phyloP scores from a whole-genome alignment of 1,284 basidiomycete species.

The Ceratobasidium sp. region DNA sequence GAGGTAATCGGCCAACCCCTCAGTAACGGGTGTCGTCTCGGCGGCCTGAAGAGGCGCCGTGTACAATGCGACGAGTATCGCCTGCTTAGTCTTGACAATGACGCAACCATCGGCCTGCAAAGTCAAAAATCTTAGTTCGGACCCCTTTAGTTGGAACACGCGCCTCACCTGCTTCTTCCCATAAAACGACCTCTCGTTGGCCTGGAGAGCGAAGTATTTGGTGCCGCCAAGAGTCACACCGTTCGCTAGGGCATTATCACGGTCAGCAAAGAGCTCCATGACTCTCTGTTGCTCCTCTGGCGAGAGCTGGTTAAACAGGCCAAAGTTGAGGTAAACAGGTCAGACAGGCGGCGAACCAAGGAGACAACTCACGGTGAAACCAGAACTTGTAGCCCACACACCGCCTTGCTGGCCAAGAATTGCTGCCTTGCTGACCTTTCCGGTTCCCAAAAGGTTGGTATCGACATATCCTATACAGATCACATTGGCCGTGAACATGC shows the following conservation, averaged over 20 bases:
- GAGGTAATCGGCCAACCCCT: constrained; percentile 85
- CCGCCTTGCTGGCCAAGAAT: constrained; percentile 90
- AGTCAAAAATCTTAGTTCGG: constrained; percentile 36
- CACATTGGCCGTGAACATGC: neutral
- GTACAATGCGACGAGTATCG: constrained; percentile 88
- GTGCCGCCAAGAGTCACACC: constrained; percentile 80
- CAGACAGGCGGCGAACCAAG: neutral
- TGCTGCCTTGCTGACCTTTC: constrained; percentile 82
- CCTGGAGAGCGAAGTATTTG: constrained; percentile 86
- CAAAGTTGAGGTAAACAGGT: neutral
- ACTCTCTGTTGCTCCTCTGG: constrained; percentile 79
- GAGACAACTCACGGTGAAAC: constrained; percentile 75
- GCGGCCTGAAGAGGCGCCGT: constrained; percentile 74
- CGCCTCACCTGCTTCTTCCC: constrained; percentile 83
- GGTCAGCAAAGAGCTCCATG: constrained; percentile 67
- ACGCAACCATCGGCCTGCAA: constrained; percentile 82
- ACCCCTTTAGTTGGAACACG: neutral
- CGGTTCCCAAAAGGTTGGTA: constrained; percentile 82
- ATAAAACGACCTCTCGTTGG: constrained; percentile 75
- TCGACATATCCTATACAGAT: constrained; percentile 83
- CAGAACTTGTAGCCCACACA: constrained; percentile 84
- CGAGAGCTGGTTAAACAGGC: constrained; percentile 67
- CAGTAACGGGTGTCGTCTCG: constrained; percentile 81
- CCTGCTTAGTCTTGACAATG: constrained; percentile 90
- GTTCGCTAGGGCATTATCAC: constrained; percentile 62